phyloP scores from a whole-genome alignment of 169 alveolate species.

The Perkinsus chesapeaki region DNA sequence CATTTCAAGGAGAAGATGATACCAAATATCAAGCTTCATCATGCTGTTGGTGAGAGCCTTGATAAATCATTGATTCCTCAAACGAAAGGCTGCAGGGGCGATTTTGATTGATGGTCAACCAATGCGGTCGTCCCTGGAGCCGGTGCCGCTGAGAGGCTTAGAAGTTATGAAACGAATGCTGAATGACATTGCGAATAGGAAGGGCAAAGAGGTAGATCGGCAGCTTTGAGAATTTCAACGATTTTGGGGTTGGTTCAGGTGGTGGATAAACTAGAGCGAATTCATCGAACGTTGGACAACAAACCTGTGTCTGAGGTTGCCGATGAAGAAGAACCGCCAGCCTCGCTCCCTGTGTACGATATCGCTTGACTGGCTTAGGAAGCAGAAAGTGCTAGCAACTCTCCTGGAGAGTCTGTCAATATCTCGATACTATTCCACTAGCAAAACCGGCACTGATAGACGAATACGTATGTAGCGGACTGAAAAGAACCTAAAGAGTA shows the following conservation, averaged over 20 bases:
- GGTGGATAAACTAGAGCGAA: neutral
- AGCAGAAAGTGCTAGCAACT: too few species aligned
- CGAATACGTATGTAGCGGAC: too few species aligned
- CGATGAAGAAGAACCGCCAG: neutral
- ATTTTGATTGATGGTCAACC: neutral
- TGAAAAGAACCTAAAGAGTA: too few species aligned
- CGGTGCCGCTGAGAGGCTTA: neutral
- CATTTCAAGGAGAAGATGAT: slow-evolving; percentile 27
- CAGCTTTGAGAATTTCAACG: neutral
- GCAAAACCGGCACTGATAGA: too few species aligned
- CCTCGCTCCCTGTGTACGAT: neutral
- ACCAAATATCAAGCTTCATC: neutral
- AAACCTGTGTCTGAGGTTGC: neutral
- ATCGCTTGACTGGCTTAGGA: too few species aligned
- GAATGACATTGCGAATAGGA: neutral
- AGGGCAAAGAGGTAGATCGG: neutral
- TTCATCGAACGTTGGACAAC: neutral
- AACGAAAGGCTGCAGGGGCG: neutral
- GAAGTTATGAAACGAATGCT: neutral
- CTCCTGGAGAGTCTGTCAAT: too few species aligned
- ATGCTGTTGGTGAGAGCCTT: neutral
- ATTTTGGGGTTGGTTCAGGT: neutral
- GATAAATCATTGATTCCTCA: too few species aligned
- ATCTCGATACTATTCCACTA: too few species aligned
- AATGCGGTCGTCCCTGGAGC: neutral